A percentile compares a stretch with the other conserved stretches of the same genome.
Conservation (phyloP, 495 filamentous ascomycete species). For the Aspergillus olivimuriae region DNA sequence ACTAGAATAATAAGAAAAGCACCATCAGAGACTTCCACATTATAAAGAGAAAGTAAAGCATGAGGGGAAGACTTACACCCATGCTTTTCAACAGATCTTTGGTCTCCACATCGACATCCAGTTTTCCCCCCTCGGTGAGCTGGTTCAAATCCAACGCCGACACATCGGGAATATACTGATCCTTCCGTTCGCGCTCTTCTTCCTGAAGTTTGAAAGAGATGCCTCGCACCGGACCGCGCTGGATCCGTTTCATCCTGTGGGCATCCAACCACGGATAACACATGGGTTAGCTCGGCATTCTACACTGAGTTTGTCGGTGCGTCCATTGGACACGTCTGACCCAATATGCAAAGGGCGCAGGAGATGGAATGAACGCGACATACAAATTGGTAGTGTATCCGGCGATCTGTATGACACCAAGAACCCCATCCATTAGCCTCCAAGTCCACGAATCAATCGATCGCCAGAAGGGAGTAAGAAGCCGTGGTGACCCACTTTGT, state of each 20-base stretch:
- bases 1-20: neutral
- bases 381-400: slow-evolving; percentile 78
- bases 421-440: slow-evolving; percentile 6
- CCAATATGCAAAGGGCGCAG: no score
- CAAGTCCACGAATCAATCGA: neutral
- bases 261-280: no score
- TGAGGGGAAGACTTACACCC: slow-evolving; percentile 87
- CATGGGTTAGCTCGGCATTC: no score
- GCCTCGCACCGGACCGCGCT: slow-evolving; percentile 96
- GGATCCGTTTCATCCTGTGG: slow-evolving; percentile 92
- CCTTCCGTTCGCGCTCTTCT: slow-evolving; percentile 99
- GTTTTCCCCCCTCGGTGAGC: slow-evolving; percentile 73
- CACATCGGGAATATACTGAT: slow-evolving; percentile 99
- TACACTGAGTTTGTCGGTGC: neutral
- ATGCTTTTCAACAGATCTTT: slow-evolving; percentile 98
- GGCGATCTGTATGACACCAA: slow-evolving; percentile 61
- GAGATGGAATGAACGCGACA: neutral
- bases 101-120: slow-evolving; percentile 94
- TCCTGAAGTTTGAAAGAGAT: slow-evolving; percentile 99
- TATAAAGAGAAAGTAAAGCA: no score
- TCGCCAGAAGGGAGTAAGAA: no score
- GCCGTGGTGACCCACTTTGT: slow-evolving; percentile 75
- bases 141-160: slow-evolving; percentile 96
- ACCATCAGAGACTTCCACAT: neutral
- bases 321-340: slow-evolving; percentile 42